Evolutionary conservation across 129 eudicot species (phyloP).

Genomic region (Saussurea involucrata): DNA sequence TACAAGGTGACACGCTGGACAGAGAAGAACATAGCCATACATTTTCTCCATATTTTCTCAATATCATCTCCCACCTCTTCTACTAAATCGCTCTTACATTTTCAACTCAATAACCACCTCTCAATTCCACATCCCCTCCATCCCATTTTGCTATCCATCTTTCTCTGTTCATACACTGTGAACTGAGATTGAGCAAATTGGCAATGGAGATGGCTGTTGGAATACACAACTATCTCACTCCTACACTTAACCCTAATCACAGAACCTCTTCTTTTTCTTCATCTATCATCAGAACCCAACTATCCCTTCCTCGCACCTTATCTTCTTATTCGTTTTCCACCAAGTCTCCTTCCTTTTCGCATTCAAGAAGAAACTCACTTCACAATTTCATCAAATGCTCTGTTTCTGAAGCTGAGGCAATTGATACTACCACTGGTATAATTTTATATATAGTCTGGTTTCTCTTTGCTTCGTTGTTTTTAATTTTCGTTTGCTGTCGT

Average conservation of each 20-base stretch:
- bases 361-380: constrained; percentile 28
- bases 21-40: constrained; percentile 7
- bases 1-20: constrained; percentile 17
- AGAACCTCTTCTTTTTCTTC: constrained; percentile 27
- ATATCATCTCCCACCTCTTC: constrained; percentile 10
- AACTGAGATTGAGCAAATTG: constrained; percentile 17
- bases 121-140: not conserved
- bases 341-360: not conserved
- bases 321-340: constrained; percentile 25
- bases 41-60: not conserved
- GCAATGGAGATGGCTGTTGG: constrained; percentile 57
- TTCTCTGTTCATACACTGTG: not conserved
- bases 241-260: constrained; percentile 13
- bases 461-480: not conserved
- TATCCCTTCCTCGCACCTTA: constrained; percentile 19
- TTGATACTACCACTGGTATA: constrained; percentile 41
- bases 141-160: constrained; percentile 20
- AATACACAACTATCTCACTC: constrained; percentile 21
- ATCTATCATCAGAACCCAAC: constrained; percentile 26
- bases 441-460: not conserved
- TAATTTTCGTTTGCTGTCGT: not conserved
- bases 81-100: not conserved
- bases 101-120: constrained; percentile 7
- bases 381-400: constrained; percentile 50
- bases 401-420: constrained; percentile 42